A percentile compares a stretch with the other conserved stretches of the same genome.
Conservation (phyloP, 2,329 filamentous ascomycete genomes). For the Hypoxylon sp. region DNA sequence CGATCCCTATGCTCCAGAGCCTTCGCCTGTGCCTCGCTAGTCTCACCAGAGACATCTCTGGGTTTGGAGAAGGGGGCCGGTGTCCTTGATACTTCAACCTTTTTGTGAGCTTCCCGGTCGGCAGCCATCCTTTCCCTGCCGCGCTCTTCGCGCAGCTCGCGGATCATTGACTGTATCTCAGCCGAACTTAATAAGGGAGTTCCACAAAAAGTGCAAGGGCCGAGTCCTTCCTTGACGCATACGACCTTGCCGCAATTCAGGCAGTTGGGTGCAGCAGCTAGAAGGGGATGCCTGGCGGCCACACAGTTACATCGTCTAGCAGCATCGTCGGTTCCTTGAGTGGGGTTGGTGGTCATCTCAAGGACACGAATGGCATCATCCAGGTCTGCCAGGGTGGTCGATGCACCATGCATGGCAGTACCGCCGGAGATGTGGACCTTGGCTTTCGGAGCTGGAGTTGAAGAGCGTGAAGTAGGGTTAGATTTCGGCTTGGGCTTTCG, state of each 20-base stretch:
- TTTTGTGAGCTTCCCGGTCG: constrained; percentile 79
- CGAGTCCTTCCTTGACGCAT: constrained; percentile 92
- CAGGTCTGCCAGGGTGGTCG: constrained; percentile 78
- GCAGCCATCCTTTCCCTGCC: constrained; percentile 88
- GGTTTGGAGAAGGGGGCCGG: constrained; percentile 72
- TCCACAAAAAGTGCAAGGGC: constrained; percentile 93
- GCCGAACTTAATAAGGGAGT: constrained; percentile 77
- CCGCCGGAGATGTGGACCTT: constrained; percentile 83
- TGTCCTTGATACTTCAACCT: constrained; percentile 74
- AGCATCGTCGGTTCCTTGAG: constrained; percentile 69
- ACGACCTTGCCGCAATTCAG: constrained; percentile 94
- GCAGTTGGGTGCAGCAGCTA: constrained; percentile 94
- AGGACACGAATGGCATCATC: constrained; percentile 88
- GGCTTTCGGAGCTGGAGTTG: constrained; percentile 69
- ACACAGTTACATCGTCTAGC: constrained; percentile 88
- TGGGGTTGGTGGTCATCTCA: constrained; percentile 92
- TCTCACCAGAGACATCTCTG: constrained; percentile 55
- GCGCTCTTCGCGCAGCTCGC: constrained; percentile 85
- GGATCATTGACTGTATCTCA: constrained; percentile 89
- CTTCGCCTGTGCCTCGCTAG: constrained; percentile 72
- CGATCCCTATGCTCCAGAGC: constrained; percentile 86
- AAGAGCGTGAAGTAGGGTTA: constrained; percentile 66
- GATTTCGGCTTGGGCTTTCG: constrained; percentile 71
- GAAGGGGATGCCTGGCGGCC: constrained; percentile 86
- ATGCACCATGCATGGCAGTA: constrained; percentile 85